Base-by-base conservation (phyloP, 148 eudicot genomes). In the Amaranthus hypochondriacus region DNA sequence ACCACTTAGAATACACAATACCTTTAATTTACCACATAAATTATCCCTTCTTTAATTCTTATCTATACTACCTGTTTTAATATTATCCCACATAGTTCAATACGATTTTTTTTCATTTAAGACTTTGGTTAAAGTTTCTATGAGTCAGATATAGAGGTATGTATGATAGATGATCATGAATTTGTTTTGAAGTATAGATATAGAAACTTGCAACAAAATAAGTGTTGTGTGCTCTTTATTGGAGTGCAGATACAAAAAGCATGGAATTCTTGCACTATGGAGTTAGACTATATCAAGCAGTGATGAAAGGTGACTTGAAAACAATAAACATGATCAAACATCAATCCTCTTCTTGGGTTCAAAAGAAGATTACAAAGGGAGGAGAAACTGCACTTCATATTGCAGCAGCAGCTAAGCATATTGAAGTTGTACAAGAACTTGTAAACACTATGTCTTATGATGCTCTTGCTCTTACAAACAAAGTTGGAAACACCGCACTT, bases 351-450 rank as follows among this genome's bases (percentile, higher is more conserved):
- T 43, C 56, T 18, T 77, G 79, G 79, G 49, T 77, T 15, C 9
- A 54, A 44, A 14, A 53, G 6, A n/a, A 14, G 15, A 77, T 77
- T 9, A 63, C 70, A 4, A 63, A 63, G 48, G 74, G 79, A 14
- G 79, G 79, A 8, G 75, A 77, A 28, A 77, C 70, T 11, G 64
- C 39, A 7, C 74, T 77, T 54, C 79, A 77, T 43, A 77, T 77
- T 15, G 79, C 75, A 28, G 75, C 79, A 55, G 79, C 75, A 3
- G 64, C 64, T 9, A 77, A 70, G 48, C 79, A 77, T 55, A n/a
- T 62, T 0, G 49, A 70, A 5, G 54, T 77, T 13, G 79, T 77
- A 13, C 48, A 55, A 28, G 50, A 56, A 10, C 62, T 70, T 1
- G 67, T 72, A 5, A 0, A 48, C 3, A 5, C 48, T 14, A 54